Base-by-base conservation (phyloP, 2,329 filamentous ascomycete genomes). In the Blastomyces silverae region DNA sequence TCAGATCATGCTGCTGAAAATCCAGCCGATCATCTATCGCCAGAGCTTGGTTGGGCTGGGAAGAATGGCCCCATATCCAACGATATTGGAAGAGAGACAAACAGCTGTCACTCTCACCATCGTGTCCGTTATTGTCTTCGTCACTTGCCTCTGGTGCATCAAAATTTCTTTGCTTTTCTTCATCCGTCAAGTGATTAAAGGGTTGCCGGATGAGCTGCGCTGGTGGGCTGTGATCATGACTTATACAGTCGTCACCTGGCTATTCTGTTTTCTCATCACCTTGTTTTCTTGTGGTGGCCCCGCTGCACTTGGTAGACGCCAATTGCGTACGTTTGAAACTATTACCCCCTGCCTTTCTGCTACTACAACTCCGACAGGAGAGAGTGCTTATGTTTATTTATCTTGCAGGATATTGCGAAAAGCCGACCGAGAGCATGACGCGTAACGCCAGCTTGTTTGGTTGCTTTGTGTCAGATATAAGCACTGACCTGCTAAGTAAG, bases 221-320 rank as follows among this genome's bases (percentile, higher is more conserved):
- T 61, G 31, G 55, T 66, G 61, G 64, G 42, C 44, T 20, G 15
- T 50, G 17, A 58, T 63, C n/a, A 20, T 66, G 13, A 28, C 28
- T 25, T 66, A 66, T 55, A 53, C 58, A 5, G 42, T 61, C 8
- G n/a, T 34, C 25, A 61, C 64, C 22, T 66, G 53, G 20, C 2
- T 64, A 13, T 64, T 66, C 15, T 58, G 56, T 17, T 66, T 66
- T 20, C 5, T 64, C 44, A 48, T 28, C 5, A 64, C 64, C 7
- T 17, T 66, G 28, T 53, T 66, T 37, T 57, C 64, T 22, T 66
- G 64, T 31, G 64, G 64, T 15, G 64, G 64, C 10, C 64, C 64
- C 15, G 42, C 20, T 46, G 13, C 42, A 46, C 17, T 46, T 20
- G 6, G 42, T 20, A 46, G 17, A 20, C 42, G n/a, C 5, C 42